These are phyloP conservation scores for Kitagawia praeruptora DNA, from an alignment of 129 eudicot genomes.

Conservation along the genomic window DNA sequence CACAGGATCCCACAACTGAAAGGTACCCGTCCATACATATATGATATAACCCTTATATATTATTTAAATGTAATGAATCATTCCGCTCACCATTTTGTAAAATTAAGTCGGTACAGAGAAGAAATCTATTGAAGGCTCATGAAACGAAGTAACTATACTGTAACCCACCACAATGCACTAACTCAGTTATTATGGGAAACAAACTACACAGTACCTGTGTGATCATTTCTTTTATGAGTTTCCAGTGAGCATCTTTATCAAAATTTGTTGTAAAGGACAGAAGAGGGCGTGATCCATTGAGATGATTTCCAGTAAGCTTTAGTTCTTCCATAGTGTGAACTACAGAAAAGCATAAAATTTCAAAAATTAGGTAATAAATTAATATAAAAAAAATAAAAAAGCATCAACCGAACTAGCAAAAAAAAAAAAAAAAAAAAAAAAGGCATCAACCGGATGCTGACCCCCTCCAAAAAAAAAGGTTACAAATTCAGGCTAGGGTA, in stretches of 20 bases:
- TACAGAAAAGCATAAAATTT: constrained; percentile 17
- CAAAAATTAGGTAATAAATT: not conserved
- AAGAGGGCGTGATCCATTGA: constrained; percentile 91
- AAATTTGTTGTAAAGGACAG: constrained; percentile 74
- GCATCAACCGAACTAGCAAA: too few relatives aligned
- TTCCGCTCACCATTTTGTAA: not conserved
- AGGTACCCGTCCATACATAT: not conserved
- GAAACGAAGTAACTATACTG: not conserved
- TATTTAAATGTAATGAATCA: too few relatives aligned
- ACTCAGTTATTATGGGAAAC: not conserved
- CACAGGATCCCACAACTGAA: not conserved
- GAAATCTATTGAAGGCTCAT: not conserved
- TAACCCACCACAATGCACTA: not conserved
- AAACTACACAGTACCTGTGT: constrained; percentile 42
- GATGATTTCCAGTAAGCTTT: constrained; percentile 92
- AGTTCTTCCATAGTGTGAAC: constrained; percentile 99
- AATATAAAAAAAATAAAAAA: not conserved
- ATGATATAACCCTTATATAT: not conserved
- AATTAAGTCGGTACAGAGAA: not conserved
- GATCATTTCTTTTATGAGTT: constrained; percentile 79
- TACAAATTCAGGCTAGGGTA: not conserved
- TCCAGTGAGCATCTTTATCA: constrained; percentile 85
- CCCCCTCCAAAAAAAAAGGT: not conserved
- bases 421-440: too few relatives aligned
- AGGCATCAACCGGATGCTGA: not conserved